Evolutionary conservation across 164 flowering plant genomes (phyloP).

Genomic region (Platanus orientalis): DNA sequence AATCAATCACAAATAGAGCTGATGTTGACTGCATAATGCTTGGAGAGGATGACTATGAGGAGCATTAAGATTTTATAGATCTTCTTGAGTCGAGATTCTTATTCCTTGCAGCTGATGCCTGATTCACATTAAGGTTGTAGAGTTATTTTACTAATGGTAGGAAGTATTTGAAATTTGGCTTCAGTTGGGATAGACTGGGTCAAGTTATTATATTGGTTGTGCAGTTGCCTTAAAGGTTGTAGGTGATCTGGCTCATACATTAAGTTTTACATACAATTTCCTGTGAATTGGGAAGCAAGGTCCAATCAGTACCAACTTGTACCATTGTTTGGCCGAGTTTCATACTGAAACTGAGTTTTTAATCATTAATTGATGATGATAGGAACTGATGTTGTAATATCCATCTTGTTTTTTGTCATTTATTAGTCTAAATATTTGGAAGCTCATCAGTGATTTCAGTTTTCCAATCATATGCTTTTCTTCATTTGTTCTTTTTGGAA

Average conservation of each 20-base stretch:
- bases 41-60: conserved; percentile 65
- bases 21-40: conserved; percentile 47
- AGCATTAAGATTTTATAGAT: conserved; percentile 56
- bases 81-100: conserved; percentile 17
- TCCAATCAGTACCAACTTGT: too few relatives aligned
- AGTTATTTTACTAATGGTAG: too few relatives aligned
- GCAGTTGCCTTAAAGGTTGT: too few relatives aligned
- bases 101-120: conserved; percentile 94
- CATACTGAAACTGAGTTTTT: not conserved
- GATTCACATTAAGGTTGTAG: conserved; percentile 43
- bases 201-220: too few relatives aligned
- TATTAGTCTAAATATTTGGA: not conserved
- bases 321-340: too few relatives aligned
- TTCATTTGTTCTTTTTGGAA: conserved; percentile 18
- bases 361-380: not conserved
- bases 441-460: conserved; percentile 1
- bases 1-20: conserved; percentile 47
- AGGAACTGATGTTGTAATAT: not conserved
- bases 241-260: too few relatives aligned
- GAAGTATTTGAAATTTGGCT: too few relatives aligned
- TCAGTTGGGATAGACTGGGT: too few relatives aligned
- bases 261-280: too few relatives aligned
- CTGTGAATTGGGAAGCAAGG: too few relatives aligned
- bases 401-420: not conserved
- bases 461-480: conserved; percentile 2